Conservation (phyloP, 2,329 filamentous ascomycete genomes). For the Calonectria henricotiae region DNA sequence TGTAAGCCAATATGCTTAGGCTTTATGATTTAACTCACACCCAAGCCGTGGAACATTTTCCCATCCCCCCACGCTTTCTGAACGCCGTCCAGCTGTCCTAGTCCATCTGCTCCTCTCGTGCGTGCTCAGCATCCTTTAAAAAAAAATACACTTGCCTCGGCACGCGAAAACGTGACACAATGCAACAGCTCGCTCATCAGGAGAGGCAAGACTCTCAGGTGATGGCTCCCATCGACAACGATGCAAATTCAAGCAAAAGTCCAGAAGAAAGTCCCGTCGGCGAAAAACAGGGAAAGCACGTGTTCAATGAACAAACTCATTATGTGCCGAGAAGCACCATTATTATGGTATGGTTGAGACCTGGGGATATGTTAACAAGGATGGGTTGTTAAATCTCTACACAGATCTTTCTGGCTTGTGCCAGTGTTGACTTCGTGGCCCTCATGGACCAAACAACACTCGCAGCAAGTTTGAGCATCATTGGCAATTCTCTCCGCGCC, state of each 20-base stretch:
- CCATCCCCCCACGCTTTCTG: constrained; percentile 4
- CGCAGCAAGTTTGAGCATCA: constrained; percentile 11
- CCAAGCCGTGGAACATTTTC: background rate
- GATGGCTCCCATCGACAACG: background rate
- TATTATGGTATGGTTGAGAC: background rate
- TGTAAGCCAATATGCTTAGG: too few relatives aligned
- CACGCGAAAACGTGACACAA: background rate
- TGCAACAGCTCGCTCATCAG: background rate
- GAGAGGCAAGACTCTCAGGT: background rate
- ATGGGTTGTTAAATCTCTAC: background rate
- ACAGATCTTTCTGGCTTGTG: constrained; percentile 8
- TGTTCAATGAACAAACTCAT: constrained; percentile 15
- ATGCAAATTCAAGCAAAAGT: background rate
- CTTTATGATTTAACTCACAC: background rate
- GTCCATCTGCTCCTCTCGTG: background rate
- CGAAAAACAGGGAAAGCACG: background rate
- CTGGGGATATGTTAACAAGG: rapidly evolving
- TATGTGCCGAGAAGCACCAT: constrained; percentile 18
- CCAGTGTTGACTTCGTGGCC: constrained; percentile 12
- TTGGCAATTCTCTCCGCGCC: constrained; percentile 5
- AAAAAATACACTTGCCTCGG: background rate
- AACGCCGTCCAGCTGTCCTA: background rate
- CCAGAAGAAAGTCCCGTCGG: background rate
- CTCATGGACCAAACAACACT: constrained; percentile 21
- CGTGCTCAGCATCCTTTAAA: background rate